Percentiles rank a stretch among this genome's conserved stretches.
Evolutionary conservation across 78 protist species (phyloP).

Genomic region (Speleostelium caveatum): DNA sequence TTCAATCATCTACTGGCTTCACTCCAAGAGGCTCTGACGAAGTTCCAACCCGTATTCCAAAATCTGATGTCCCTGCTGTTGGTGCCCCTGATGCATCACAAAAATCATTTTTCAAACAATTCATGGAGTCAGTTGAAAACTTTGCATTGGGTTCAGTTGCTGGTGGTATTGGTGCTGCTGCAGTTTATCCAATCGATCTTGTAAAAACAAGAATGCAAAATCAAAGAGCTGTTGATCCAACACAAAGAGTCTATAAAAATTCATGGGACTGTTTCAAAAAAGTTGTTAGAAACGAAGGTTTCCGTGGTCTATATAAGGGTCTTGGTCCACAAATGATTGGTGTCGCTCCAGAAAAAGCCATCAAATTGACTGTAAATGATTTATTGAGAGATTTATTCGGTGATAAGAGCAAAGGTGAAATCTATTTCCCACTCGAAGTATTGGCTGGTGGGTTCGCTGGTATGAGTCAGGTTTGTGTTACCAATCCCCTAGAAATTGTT

Average conservation of each 20-base stretch:
- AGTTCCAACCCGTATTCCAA: neutral
- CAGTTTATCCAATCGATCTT: slow-evolving; percentile 89
- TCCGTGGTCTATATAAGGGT: slow-evolving; percentile 84
- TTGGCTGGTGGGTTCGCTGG: slow-evolving; percentile 91
- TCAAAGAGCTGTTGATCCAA: slow-evolving; percentile 77
- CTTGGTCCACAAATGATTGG: slow-evolving; percentile 90
- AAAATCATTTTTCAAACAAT: slow-evolving; percentile 15
- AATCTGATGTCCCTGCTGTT: neutral
- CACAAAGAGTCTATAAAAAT: slow-evolving; percentile 73
- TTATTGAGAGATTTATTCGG: slow-evolving; percentile 72
- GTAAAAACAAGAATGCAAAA: slow-evolving; percentile 90
- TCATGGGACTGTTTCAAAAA: slow-evolving; percentile 86
- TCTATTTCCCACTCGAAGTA: slow-evolving; percentile 86
- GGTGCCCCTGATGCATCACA: neutral
- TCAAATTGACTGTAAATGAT: slow-evolving; percentile 89
- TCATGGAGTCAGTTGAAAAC: slow-evolving; percentile 36
- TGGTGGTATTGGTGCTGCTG: slow-evolving; percentile 88
- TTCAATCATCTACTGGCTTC: slow-evolving; percentile 45
- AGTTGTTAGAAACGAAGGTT: slow-evolving; percentile 78
- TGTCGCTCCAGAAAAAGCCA: slow-evolving; percentile 94
- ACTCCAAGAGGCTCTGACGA: neutral
- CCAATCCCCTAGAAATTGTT: slow-evolving; percentile 93
- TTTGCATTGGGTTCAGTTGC: slow-evolving; percentile 88
- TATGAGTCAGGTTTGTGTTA: slow-evolving; percentile 86
- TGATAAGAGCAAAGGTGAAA: slow-evolving; percentile 80